phyloP scores from a whole-genome alignment of 805 yeast genomes.

The Myxozyma udenii region DNA sequence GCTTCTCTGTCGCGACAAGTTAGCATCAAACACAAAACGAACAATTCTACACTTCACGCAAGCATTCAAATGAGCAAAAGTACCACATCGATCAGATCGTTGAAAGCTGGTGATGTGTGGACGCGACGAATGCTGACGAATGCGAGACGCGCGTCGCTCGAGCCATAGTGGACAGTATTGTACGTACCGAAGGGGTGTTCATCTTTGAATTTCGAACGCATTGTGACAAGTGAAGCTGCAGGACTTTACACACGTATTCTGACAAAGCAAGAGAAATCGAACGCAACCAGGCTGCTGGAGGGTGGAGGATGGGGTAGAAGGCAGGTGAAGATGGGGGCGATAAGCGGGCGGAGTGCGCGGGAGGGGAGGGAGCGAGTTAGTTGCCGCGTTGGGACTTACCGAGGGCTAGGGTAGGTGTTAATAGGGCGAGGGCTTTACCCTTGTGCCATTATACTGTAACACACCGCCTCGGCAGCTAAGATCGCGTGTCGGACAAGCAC shows the following conservation, averaged over 20 bases:
- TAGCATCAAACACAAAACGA: no score
- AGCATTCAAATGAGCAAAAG: no score
- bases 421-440: no score
- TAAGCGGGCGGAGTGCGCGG: no score
- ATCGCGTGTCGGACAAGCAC: no score
- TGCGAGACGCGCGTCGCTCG: no score
- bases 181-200: slow-evolving; percentile 91
- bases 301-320: background rate
- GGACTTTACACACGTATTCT: background rate
- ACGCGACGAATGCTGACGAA: background rate
- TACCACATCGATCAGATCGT: background rate
- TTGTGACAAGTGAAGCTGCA: slow-evolving; percentile 32
- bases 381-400: slow-evolving; percentile 2
- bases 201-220: slow-evolving; percentile 93
- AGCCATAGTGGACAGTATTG: no score
- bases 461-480: no score
- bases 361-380: background rate
- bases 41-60: no score
- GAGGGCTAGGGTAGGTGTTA: background rate
- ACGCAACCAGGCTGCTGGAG: background rate
- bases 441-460: no score
- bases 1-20: slow-evolving; percentile 79
- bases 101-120: background rate
- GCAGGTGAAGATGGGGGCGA: background rate
- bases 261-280: background rate